Percentiles rank a stretch among this genome's conserved stretches.
Conservation (phyloP, 495 filamentous ascomycete genomes). For the Penicillium bialowiezense region DNA sequence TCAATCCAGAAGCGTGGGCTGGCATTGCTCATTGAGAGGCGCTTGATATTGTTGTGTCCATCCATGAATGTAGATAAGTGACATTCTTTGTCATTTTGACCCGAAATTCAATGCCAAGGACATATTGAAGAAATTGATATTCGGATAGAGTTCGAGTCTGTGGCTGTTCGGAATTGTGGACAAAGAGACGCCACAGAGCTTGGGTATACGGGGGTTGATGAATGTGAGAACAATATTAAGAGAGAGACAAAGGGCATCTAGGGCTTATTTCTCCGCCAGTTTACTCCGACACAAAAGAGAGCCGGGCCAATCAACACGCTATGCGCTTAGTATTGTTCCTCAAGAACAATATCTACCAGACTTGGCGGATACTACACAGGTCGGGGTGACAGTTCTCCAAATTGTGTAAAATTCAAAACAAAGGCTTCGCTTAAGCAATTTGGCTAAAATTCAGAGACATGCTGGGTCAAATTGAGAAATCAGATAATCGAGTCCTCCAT, state of each 20-base stretch:
- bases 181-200: not conserved
- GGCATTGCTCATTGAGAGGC: not conserved
- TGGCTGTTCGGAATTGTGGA: not conserved
- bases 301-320: not conserved
- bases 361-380: not conserved
- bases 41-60: conserved; percentile 3
- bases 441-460: not conserved
- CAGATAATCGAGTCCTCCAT: not conserved
- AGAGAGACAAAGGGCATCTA: not conserved
- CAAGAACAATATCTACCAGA: not conserved
- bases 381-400: too few relatives aligned
- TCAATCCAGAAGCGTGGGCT: not conserved
- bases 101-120: too few relatives aligned
- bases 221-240: conserved; percentile 7
- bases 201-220: not conserved
- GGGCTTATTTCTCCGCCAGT: not conserved
- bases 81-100: conserved; percentile 1
- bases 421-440: conserved; percentile 2
- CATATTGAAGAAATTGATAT: too few relatives aligned
- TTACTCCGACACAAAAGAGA: not conserved
- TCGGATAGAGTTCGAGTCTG: not conserved
- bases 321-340: conserved; percentile 4
- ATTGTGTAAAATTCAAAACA: too few relatives aligned
- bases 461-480: not conserved
- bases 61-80: not conserved